Base-by-base conservation (phyloP, 352 stramenopile species). In the Pythium myriotylum region DNA sequence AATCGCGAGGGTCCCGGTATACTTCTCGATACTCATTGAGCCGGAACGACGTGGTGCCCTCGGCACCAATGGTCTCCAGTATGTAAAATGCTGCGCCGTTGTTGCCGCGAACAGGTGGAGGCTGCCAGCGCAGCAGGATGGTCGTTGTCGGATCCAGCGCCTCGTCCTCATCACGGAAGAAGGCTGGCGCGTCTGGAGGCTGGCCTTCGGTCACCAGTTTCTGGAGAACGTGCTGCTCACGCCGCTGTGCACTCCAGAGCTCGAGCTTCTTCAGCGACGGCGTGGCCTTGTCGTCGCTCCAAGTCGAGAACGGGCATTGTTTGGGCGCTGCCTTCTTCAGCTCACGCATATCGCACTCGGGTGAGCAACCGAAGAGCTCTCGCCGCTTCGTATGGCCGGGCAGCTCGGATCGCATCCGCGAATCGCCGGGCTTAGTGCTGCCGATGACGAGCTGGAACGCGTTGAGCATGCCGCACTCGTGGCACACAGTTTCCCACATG, bases 401-500 rank as follows among this genome's bases (percentile, higher is more conserved):
- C 3, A 92, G 54, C 59, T 94, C 85, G 4, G 83, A 72, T 9
- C 85, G 79, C 58, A 86, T 78, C 22, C 84, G 80, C 48, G 63
- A 56, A 17, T 58, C 48, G 16, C 69, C 72, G 23, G 71, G 63
- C 32, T 80, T 77, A 0, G 73, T 85, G 33, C 63, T 73, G 5
- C 79, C 70, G 10, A 92, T 61, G 7, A 92, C 77, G 12, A 97
- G 72, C 43, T 95, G 81, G 56, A 95, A 97, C 27, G 86, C 91
- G 45, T 95, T 94, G 22, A 94, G 65, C 87, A 97, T 97, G 17
- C 89, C 89, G 39, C 88, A 97, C 50, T 92, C 85, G 54, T 93
- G 88, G 61, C 91, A 97, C 3, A 95, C 91, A 0, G 91, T 96
- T 60, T 96, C 86, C 89, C 91, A 97, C 72, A 93, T 89, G 67